phyloP scores from a whole-genome alignment of 257 asterid genomes.

The Leptodermis oblonga region DNA sequence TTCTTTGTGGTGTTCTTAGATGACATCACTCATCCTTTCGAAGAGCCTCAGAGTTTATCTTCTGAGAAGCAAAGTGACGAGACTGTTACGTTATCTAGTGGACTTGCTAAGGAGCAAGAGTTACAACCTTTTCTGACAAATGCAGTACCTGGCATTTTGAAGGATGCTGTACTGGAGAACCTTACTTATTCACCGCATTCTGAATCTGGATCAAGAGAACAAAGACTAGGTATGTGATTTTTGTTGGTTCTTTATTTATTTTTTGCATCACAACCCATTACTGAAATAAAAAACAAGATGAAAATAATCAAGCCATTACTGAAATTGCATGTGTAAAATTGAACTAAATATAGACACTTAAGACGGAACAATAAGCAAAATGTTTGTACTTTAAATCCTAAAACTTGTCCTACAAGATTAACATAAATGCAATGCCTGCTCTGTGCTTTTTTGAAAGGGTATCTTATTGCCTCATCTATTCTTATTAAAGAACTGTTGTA shows the following conservation, averaged over 20 bases:
- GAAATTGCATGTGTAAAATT: too few relatives aligned
- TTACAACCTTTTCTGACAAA: slow-evolving; percentile 22
- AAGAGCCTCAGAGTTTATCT: slow-evolving; percentile 30
- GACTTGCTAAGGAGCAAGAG: slow-evolving; percentile 28
- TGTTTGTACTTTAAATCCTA: neutral
- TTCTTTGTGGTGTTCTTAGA: slow-evolving; percentile 47
- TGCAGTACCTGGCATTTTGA: slow-evolving; percentile 27
- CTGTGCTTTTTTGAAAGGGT: neutral
- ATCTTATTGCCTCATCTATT: neutral
- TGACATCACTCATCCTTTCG: slow-evolving; percentile 75
- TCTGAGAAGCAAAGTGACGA: slow-evolving; percentile 26
- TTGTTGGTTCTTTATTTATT: slow-evolving; percentile 21
- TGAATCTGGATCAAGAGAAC: slow-evolving; percentile 29
- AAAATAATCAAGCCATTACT: neutral
- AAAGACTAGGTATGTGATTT: slow-evolving; percentile 41
- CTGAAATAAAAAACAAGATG: neutral
- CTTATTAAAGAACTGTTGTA: neutral
- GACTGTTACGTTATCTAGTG: slow-evolving; percentile 31
- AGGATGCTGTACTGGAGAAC: slow-evolving; percentile 23
- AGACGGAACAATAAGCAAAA: neutral
- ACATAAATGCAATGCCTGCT: neutral
- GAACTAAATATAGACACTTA: neutral
- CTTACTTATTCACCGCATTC: slow-evolving; percentile 4
- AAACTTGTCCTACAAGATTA: neutral
- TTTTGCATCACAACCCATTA: too few relatives aligned